A percentile compares a stretch with the other conserved stretches of the same genome.
phyloP scores from a whole-genome alignment of 345 rosid genomes.

The Euclidium syriacum region DNA sequence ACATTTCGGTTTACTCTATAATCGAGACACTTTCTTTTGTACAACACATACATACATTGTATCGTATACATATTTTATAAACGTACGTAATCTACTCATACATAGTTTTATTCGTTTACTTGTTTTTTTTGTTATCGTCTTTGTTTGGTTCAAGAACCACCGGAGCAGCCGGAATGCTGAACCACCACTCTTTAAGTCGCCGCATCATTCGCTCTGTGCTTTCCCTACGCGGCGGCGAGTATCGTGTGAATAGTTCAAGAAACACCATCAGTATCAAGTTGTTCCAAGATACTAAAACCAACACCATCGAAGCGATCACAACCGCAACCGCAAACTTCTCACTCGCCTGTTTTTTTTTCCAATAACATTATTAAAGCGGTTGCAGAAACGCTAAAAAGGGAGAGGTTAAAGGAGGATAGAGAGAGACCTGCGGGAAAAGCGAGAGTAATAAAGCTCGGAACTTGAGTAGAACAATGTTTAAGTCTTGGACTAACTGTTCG shows the following conservation, averaged over 20 bases:
- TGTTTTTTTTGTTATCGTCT: constrained; percentile 71
- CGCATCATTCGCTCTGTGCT: constrained; percentile 64
- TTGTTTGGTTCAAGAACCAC: constrained; percentile 59
- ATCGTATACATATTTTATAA: no score
- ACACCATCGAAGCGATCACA: constrained; percentile 36
- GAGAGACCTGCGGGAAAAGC: constrained; percentile 70
- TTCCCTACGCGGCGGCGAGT: constrained; percentile 64
- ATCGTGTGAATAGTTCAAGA: constrained; percentile 68
- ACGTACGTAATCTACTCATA: not conserved
- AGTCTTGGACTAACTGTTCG: constrained; percentile 67
- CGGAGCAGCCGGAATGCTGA: constrained; percentile 90
- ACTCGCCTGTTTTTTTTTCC: constrained; percentile 51
- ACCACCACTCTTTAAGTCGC: constrained; percentile 95
- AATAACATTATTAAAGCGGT: not conserved
- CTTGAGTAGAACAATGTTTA: constrained; percentile 77
- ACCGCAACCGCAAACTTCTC: constrained; percentile 56
- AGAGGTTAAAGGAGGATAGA: not conserved
- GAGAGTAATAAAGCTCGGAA: constrained; percentile 69
- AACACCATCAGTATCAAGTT: constrained; percentile 40
- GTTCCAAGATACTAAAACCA: constrained; percentile 50
- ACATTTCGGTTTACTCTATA: not conserved
- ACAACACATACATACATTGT: not conserved
- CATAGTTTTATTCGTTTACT: constrained; percentile 29
- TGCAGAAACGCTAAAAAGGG: not conserved
- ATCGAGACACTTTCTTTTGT: not conserved